Conservation (phyloP, 371 early-diverging fungal species). For the Mortierella sp. region DNA sequence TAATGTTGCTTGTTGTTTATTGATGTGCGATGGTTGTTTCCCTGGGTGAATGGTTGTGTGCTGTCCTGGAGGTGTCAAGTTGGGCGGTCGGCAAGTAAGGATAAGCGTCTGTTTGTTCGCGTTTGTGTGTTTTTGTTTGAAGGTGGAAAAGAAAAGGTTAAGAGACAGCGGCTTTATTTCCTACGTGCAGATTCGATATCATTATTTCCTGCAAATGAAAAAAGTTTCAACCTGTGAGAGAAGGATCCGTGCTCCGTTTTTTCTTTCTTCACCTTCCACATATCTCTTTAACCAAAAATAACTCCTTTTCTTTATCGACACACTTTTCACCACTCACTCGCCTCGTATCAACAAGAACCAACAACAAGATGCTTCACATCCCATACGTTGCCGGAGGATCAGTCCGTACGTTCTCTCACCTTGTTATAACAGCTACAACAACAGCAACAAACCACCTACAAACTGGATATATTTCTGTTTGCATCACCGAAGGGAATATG, state of each 20-base stretch:
- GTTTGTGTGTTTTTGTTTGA: neutral
- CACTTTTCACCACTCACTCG: neutral
- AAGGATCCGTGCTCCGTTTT: neutral
- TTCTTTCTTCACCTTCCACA: neutral
- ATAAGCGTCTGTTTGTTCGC: neutral
- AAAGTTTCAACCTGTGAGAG: neutral
- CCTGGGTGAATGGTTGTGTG: neutral
- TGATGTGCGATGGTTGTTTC: neutral
- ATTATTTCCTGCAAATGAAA: neutral
- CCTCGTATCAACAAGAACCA: neutral
- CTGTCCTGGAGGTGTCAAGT: neutral
- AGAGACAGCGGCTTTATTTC: neutral
- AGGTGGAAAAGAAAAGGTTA: neutral
- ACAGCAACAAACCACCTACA: neutral
- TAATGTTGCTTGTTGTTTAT: neutral
- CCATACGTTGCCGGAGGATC: conserved; percentile 52
- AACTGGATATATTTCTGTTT: neutral
- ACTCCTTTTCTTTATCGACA: neutral
- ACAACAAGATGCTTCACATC: conserved; percentile 36
- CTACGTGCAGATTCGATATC: neutral
- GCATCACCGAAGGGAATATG: neutral
- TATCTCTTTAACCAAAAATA: neutral
- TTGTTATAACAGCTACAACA: neutral
- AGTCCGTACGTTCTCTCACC: conserved; percentile 35
- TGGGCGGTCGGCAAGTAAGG: too few species aligned